phyloP scores from a whole-genome alignment of 2,329 filamentous ascomycete genomes.

The Xylariaceae sp. region DNA sequence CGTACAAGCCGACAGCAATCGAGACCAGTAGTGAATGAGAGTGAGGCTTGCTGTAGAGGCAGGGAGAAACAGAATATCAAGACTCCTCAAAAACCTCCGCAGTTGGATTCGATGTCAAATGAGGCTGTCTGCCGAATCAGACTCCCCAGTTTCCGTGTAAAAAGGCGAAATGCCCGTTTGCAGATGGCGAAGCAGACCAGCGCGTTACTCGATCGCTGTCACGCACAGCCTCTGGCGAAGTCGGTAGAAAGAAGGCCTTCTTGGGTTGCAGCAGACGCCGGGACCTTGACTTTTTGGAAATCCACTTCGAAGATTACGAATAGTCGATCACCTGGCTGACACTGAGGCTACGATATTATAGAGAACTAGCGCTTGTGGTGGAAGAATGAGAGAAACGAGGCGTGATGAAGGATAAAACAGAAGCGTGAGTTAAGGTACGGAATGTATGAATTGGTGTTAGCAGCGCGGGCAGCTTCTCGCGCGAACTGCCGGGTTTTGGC shows the following conservation, averaged over 20 bases:
- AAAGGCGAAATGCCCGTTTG: background rate
- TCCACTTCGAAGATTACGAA: background rate
- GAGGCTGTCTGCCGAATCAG: background rate
- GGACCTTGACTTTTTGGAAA: background rate
- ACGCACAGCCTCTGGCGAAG: background rate
- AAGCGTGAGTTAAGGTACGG: background rate
- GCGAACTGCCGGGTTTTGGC: too few species aligned
- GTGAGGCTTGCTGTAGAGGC: background rate
- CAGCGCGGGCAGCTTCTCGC: too few species aligned
- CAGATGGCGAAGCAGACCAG: slow-evolving; percentile 1
- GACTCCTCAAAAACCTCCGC: background rate
- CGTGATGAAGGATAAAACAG: background rate
- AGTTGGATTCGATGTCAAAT: background rate
- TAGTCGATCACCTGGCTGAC: background rate
- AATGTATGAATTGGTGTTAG: background rate
- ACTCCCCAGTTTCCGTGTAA: too few species aligned
- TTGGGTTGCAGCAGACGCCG: background rate
- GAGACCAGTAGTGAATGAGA: background rate
- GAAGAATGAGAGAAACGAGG: background rate
- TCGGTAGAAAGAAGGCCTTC: background rate
- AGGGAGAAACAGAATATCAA: background rate
- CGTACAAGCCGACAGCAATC: background rate
- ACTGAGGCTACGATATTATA: background rate
- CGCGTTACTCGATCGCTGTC: background rate
- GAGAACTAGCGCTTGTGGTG: background rate